Evolutionary conservation across 2,329 filamentous ascomycete species (phyloP).

Genomic region (Colletotrichum chrysophilum): DNA sequence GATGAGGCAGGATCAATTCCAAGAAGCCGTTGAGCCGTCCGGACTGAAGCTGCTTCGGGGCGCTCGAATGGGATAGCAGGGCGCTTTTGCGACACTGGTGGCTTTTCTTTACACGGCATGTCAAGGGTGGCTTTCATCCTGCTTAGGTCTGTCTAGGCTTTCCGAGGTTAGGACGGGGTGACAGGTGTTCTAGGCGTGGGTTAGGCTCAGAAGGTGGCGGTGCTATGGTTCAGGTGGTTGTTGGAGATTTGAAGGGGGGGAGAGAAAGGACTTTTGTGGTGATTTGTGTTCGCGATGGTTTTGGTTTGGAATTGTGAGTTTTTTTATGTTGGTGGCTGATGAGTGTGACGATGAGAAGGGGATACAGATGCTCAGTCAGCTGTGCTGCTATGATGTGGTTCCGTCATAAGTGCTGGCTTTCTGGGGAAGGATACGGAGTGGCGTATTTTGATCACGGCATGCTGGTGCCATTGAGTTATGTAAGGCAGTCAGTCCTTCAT

Average conservation of each 20-base stretch:
- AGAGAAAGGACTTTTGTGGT: background rate
- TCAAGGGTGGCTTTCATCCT: background rate
- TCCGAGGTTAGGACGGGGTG: background rate
- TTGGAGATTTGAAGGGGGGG: background rate
- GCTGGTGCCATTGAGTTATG: background rate
- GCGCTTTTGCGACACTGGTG: background rate
- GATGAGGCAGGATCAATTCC: background rate
- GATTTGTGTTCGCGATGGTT: background rate
- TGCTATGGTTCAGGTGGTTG: background rate
- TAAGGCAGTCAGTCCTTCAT: background rate
- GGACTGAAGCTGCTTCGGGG: background rate
- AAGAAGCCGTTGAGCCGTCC: background rate
- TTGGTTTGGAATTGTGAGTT: background rate
- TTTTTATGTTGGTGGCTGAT: background rate
- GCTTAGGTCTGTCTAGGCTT: background rate
- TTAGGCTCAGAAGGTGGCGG: background rate
- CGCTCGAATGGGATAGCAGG: background rate
- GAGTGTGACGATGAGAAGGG: background rate
- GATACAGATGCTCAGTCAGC: background rate
- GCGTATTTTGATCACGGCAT: accelerated
- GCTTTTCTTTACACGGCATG: background rate
- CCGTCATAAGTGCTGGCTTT: background rate
- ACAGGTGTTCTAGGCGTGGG: background rate
- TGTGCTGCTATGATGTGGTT: accelerated
- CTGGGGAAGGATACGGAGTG: background rate